Conservation (phyloP, 331 rosid genomes). For the Erythrophleum ivorense region DNA sequence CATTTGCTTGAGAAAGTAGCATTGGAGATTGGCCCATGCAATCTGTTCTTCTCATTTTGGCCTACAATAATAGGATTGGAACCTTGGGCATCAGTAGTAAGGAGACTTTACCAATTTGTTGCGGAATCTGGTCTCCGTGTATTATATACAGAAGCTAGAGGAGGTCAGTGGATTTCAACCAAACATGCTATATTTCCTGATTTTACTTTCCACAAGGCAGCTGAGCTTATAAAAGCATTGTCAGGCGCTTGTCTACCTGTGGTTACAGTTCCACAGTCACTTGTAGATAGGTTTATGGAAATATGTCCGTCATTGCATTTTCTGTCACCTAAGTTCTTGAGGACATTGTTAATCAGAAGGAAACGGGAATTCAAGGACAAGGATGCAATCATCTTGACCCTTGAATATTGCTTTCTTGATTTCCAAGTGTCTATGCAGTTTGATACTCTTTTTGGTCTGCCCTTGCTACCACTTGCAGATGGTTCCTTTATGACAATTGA, state of each 20-base stretch:
- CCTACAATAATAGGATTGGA: slow-evolving; percentile 74
- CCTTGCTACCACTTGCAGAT: slow-evolving; percentile 85
- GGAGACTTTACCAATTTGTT: slow-evolving; percentile 73
- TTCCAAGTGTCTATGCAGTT: slow-evolving; percentile 69
- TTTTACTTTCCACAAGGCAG: slow-evolving; percentile 73
- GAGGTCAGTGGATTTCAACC: slow-evolving; percentile 95
- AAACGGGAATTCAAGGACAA: slow-evolving; percentile 86
- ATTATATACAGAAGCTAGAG: slow-evolving; percentile 87
- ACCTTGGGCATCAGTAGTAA: slow-evolving; percentile 89
- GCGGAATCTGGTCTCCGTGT: slow-evolving; percentile 76
- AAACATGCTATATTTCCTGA: slow-evolving; percentile 95
- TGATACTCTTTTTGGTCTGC: slow-evolving; percentile 73
- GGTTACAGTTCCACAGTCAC: slow-evolving; percentile 64
- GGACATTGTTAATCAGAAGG: slow-evolving; percentile 79
- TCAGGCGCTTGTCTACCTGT: slow-evolving; percentile 86
- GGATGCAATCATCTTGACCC: slow-evolving; percentile 77
- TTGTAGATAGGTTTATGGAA: slow-evolving; percentile 85
- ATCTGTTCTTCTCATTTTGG: slow-evolving; percentile 93
- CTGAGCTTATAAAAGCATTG: slow-evolving; percentile 72
- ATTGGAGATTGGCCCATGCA: slow-evolving; percentile 81
- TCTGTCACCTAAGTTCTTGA: slow-evolving; percentile 82
- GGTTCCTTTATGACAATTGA: slow-evolving; percentile 82
- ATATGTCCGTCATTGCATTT: slow-evolving; percentile 87
- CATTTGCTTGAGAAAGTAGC: slow-evolving; percentile 90
- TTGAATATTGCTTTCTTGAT: slow-evolving; percentile 95